Percentiles rank a stretch among this genome's conserved stretches.
Conservation (phyloP, 2,329 filamentous ascomycete genomes). For the Pseudogymnoascus sp. region DNA sequence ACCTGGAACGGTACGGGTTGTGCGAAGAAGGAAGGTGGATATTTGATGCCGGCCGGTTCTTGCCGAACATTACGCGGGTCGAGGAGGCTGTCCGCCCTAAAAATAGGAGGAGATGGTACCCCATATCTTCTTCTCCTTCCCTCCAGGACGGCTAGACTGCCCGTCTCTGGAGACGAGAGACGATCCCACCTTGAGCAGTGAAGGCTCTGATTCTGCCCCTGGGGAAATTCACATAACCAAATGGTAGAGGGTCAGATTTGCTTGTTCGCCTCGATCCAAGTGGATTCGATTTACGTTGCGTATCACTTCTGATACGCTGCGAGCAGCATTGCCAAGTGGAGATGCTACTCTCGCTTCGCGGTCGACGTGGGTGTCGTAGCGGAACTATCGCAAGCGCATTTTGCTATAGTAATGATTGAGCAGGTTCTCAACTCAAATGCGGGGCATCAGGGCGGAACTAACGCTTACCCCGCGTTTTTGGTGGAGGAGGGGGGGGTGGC, state of each 20-base stretch:
- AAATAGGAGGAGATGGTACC: background rate
- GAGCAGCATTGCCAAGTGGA: background rate
- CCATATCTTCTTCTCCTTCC: background rate
- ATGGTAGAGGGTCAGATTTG: background rate
- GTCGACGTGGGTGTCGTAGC: background rate
- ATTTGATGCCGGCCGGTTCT: background rate
- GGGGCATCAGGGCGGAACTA: background rate
- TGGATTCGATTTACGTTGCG: background rate
- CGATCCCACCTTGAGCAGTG: background rate
- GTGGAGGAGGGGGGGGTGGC: background rate
- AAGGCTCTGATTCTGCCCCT: background rate
- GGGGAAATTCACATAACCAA: background rate
- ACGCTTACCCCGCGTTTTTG: background rate
- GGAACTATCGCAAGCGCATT: background rate
- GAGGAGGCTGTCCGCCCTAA: background rate
- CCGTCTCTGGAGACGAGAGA: background rate
- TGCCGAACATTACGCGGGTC: background rate
- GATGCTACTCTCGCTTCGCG: background rate
- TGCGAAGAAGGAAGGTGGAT: background rate
- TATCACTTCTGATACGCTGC: background rate
- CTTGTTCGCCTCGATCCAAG: background rate
- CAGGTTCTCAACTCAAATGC: background rate
- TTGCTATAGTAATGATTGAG: background rate
- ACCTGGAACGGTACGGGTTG: background rate
- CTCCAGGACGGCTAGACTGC: background rate